These are phyloP conservation scores for Gnomoniopsis sp. DNA, from an alignment of 2,329 filamentous ascomycete species.

Conservation along the genomic window DNA sequence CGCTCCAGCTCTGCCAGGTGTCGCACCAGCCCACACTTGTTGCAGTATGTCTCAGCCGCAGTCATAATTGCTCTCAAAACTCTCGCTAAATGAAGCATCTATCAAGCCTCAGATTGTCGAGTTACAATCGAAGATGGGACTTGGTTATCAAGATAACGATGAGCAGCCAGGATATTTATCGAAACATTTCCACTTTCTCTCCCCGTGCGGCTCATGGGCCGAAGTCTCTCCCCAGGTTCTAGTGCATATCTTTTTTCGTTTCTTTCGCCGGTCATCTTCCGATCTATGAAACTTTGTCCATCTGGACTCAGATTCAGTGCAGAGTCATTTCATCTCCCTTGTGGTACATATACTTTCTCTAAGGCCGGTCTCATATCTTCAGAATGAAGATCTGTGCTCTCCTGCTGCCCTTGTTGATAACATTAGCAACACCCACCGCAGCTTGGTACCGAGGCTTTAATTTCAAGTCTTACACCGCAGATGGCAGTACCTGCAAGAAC, in stretches of 20 bases:
- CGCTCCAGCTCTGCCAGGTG: too few relatives aligned
- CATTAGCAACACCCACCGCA: neutral
- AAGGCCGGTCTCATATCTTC: neutral
- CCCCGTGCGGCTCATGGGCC: neutral
- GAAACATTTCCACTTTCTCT: neutral
- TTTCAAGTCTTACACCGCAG: constrained; percentile 2
- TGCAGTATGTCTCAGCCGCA: neutral
- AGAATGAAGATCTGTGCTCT: neutral
- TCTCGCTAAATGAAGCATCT: neutral
- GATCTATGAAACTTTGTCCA: neutral
- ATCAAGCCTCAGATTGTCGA: neutral
- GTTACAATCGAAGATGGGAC: neutral
- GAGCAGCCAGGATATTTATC: neutral
- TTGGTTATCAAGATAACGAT: neutral
- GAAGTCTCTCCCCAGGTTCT: neutral
- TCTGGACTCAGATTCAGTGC: neutral
- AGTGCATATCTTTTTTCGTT: neutral
- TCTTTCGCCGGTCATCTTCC: neutral
- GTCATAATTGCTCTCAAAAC: neutral
- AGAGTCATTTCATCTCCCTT: neutral
- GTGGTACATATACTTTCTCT: neutral
- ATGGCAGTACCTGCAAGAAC: neutral
- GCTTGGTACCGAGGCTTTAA: neutral
- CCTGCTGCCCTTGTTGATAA: neutral
- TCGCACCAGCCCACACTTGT: neutral